These are phyloP conservation scores for Nepenthes gracilis DNA, from an alignment of 148 eudicot species.

Conservation along the genomic window DNA sequence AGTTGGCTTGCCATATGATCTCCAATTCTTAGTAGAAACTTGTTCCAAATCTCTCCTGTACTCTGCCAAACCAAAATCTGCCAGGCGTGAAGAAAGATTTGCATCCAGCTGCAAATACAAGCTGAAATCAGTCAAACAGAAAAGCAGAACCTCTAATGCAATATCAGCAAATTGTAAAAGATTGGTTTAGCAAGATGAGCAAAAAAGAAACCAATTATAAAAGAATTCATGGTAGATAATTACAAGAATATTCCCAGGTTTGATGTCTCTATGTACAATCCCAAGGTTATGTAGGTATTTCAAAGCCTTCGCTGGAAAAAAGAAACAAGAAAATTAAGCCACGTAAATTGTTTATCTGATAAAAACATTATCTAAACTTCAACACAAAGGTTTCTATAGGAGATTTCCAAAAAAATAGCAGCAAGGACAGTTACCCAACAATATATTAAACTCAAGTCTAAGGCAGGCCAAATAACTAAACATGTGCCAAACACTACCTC, in stretches of 20 bases:
- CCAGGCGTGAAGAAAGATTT: slow-evolving; percentile 50
- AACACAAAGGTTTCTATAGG: neutral
- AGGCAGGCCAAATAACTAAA: no score
- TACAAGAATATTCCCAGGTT: slow-evolving; percentile 97
- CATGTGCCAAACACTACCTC: no score
- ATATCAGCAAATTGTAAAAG: neutral
- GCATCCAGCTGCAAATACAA: slow-evolving; percentile 54
- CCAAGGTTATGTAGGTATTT: slow-evolving; percentile 76
- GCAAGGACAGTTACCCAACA: neutral
- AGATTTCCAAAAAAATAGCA: neutral
- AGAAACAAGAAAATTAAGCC: slow-evolving; percentile 6
- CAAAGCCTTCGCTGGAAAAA: slow-evolving; percentile 74
- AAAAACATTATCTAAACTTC: neutral
- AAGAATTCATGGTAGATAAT: slow-evolving; percentile 25
- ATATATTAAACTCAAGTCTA: no score
- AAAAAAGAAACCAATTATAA: slow-evolving; percentile 1
- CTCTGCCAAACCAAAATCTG: slow-evolving; percentile 96
- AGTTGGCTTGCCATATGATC: slow-evolving; percentile 91
- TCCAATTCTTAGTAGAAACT: slow-evolving; percentile 63
- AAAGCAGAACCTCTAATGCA: neutral
- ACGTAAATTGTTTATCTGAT: neutral
- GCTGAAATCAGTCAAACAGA: neutral
- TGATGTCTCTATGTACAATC: slow-evolving; percentile 89
- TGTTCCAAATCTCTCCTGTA: slow-evolving; percentile 57
- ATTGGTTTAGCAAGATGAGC: neutral